These are phyloP conservation scores for Mediolabrus comicus DNA, from an alignment of 108 stramenopile genomes.

Conservation along the genomic window DNA sequence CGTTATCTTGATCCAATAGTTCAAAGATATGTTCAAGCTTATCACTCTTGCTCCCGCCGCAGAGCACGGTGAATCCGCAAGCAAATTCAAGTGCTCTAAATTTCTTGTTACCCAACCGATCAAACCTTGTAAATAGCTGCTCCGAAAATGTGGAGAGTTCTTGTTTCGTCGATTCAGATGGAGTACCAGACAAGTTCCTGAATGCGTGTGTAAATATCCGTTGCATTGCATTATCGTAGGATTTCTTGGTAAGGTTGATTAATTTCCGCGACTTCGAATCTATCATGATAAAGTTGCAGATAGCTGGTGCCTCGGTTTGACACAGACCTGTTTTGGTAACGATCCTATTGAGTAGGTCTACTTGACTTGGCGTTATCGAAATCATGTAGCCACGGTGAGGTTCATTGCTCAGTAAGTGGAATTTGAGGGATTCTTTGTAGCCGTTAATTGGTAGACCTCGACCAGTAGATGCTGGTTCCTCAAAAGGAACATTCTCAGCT, in stretches of 20 bases:
- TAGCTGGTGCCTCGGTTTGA: constrained; percentile 57
- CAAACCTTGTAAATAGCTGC: constrained; percentile 80
- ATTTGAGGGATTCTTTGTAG: constrained; percentile 57
- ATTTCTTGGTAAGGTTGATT: constrained; percentile 60
- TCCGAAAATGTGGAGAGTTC: constrained; percentile 62
- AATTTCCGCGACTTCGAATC: constrained; percentile 49
- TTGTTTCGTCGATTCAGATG: constrained; percentile 40
- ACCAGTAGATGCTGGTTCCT: constrained; percentile 15
- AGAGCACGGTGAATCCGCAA: constrained; percentile 86
- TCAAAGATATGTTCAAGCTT: constrained; percentile 90
- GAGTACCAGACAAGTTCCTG: neutral
- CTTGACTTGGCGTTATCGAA: constrained; percentile 73
- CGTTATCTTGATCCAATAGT: constrained; percentile 65
- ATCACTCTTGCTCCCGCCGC: constrained; percentile 88
- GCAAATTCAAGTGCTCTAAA: constrained; percentile 74
- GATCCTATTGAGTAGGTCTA: constrained; percentile 65
- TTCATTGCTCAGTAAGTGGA: constrained; percentile 67
- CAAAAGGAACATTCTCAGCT: constrained; percentile 15
- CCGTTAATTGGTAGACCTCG: neutral
- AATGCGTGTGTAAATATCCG: constrained; percentile 30
- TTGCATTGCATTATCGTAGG: constrained; percentile 80
- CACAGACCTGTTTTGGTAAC: constrained; percentile 77
- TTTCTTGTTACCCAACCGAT: constrained; percentile 57
- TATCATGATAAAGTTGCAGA: constrained; percentile 68
- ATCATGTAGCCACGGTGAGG: constrained; percentile 72